A percentile compares a stretch with the other conserved stretches of the same genome.
Evolutionary conservation across 2,329 filamentous ascomycete species (phyloP).

Genomic region (Fusarium guadeloupense): DNA sequence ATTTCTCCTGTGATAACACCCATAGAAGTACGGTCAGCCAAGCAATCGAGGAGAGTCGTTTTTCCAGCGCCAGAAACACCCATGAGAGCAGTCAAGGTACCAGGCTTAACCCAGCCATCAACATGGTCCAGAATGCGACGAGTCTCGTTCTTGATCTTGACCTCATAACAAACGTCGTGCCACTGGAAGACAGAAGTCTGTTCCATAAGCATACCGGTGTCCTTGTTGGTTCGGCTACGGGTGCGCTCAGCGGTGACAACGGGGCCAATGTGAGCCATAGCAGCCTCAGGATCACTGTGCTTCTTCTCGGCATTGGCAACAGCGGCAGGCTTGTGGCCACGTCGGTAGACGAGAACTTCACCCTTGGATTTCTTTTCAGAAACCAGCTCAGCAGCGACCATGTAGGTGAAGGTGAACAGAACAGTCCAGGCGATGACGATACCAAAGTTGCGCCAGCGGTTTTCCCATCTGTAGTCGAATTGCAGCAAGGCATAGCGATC

Average conservation of each 20-base stretch:
- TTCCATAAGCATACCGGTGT: slow-evolving; percentile 55
- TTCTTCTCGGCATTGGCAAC: slow-evolving; percentile 67
- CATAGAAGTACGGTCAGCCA: slow-evolving; percentile 87
- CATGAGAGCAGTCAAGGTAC: slow-evolving; percentile 90
- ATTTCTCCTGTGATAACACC: slow-evolving; percentile 89
- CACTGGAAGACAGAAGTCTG: slow-evolving; percentile 87
- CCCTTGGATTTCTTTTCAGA: slow-evolving; percentile 77
- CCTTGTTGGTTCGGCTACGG: slow-evolving; percentile 48
- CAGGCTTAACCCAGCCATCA: slow-evolving; percentile 93
- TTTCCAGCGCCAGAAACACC: slow-evolving; percentile 94
- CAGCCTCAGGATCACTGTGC: slow-evolving; percentile 68
- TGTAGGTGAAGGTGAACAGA: slow-evolving; percentile 70
- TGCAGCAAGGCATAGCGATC: slow-evolving; percentile 55
- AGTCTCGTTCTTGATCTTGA: slow-evolving; percentile 80
- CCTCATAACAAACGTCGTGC: slow-evolving; percentile 80
- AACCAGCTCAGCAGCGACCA: slow-evolving; percentile 72
- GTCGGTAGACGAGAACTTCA: slow-evolving; percentile 78
- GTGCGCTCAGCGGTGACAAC: slow-evolving; percentile 57
- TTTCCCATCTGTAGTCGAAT: slow-evolving; percentile 62
- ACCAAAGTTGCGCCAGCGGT: slow-evolving; percentile 78
- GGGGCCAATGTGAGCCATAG: slow-evolving; percentile 59
- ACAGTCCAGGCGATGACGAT: slow-evolving; percentile 72
- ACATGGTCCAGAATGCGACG: slow-evolving; percentile 85
- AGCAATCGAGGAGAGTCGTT: slow-evolving; percentile 86
- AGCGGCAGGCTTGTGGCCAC: slow-evolving; percentile 69